Percentiles rank a stretch among this genome's conserved stretches.
These are phyloP conservation scores for Vitis hybrid DNA, from an alignment of 177 flowering plant genomes.

Conservation along the genomic window DNA sequence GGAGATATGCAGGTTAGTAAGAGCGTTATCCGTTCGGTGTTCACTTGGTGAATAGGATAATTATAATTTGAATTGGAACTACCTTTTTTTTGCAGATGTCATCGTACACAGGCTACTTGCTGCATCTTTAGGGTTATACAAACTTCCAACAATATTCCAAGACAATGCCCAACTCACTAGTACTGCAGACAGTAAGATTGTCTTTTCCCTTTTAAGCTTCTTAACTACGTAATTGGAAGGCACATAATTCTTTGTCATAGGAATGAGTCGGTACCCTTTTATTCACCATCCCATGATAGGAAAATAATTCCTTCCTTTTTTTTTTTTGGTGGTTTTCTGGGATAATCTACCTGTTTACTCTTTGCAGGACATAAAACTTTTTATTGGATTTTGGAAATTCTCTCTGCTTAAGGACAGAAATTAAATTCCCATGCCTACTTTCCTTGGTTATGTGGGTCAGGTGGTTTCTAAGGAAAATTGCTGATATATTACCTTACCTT, in stretches of 20 bases:
- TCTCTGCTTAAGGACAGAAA: background rate
- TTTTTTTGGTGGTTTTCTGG: no score
- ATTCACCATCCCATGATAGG: no score
- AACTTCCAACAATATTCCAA: slow-evolving; percentile 81
- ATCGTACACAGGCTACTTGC: slow-evolving; percentile 96
- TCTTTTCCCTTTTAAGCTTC: background rate
- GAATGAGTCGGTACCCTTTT: background rate
- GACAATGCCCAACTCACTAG: slow-evolving; percentile 83
- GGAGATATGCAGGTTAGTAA: slow-evolving; percentile 89
- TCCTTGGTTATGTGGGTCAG: no score
- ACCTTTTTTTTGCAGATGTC: slow-evolving; percentile 65
- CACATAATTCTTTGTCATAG: background rate
- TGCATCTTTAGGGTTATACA: slow-evolving; percentile 82
- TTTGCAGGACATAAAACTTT: no score
- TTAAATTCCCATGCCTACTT: no score
- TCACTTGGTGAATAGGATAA: background rate
- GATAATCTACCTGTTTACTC: no score
- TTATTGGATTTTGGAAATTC: background rate
- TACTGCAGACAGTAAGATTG: slow-evolving; percentile 83
- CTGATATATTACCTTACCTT: no score
- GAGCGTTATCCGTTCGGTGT: background rate
- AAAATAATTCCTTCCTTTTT: no score
- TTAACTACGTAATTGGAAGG: background rate
- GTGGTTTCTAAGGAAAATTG: no score
- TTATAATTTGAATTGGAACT: background rate